A percentile compares a stretch with the other conserved stretches of the same genome.
Evolutionary conservation across 2,329 filamentous ascomycete genomes (phyloP).

Genomic region (Fusarium nanum): DNA sequence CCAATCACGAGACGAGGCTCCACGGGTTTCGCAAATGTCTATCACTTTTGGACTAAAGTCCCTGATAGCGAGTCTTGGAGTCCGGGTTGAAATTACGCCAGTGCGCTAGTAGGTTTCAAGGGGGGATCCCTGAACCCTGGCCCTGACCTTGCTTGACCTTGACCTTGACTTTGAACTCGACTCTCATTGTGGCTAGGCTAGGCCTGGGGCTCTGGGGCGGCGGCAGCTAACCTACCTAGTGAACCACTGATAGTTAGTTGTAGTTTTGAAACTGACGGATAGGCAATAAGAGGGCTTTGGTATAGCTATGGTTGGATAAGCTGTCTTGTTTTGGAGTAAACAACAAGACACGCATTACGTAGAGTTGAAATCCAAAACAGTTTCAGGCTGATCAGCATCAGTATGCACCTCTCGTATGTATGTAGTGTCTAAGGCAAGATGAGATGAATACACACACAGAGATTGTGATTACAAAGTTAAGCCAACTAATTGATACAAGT

Average conservation of each 20-base stretch:
- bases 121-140: conserved; percentile 51
- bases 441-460: conserved; percentile 1
- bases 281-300: conserved; percentile 8
- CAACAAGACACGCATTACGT: background rate
- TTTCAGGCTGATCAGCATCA: background rate
- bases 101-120: conserved; percentile 66
- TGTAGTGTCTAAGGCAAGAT: background rate
- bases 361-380: background rate
- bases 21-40: conserved; percentile 27
- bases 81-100: conserved; percentile 59
- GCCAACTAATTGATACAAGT: conserved; percentile 14
- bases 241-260: conserved; percentile 27
- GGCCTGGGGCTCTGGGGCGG: conserved; percentile 11
- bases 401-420: background rate
- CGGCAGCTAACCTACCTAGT: conserved; percentile 42
- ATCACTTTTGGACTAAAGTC: conserved; percentile 44
- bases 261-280: conserved; percentile 31
- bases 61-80: conserved; percentile 55
- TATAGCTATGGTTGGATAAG: conserved; percentile 4
- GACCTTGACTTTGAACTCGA: background rate
- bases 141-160: background rate
- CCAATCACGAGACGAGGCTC: conserved; percentile 28
- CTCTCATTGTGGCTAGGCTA: background rate
- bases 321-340: background rate
- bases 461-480: conserved; percentile 7